A percentile compares a stretch with the other conserved stretches of the same genome.
Conservation (phyloP, 768 basidiomycete genomes). For the Phlebiopsis flavidoalba region DNA sequence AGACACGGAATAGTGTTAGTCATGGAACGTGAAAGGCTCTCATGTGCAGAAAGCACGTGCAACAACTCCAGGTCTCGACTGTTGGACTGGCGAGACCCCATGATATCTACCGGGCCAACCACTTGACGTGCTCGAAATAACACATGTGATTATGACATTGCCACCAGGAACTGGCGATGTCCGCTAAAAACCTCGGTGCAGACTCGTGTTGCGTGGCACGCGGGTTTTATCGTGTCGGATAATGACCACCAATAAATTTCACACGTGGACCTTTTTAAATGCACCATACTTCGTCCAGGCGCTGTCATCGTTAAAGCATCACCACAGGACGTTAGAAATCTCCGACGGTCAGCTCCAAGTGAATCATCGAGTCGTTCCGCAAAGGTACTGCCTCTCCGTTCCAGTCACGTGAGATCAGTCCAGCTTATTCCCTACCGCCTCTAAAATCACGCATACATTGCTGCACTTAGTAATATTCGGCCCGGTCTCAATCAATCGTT, state of each 20-base stretch:
- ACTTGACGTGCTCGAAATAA: slow-evolving; percentile 84
- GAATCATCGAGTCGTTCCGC: slow-evolving; percentile 87
- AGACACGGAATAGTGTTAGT: too few relatives aligned
- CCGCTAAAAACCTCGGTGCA: too few relatives aligned
- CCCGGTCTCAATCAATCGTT: slow-evolving; percentile 90
- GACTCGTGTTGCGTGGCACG: too few relatives aligned
- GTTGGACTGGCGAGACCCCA: slow-evolving; percentile 50
- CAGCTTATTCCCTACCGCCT: too few relatives aligned
- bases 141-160: too few relatives aligned
- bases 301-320: slow-evolving; percentile 94
- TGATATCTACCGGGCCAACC: slow-evolving; percentile 32
- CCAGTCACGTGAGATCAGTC: too few relatives aligned
- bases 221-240: too few relatives aligned
- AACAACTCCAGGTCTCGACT: slow-evolving; percentile 96
- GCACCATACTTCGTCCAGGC: slow-evolving; percentile 59
- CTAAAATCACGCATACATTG: too few relatives aligned
- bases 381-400: slow-evolving; percentile 58
- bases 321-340: slow-evolving; percentile 90
- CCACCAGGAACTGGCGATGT: slow-evolving; percentile 98
- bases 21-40: too few relatives aligned
- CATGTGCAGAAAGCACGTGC: slow-evolving; percentile 97
- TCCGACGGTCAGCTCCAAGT: slow-evolving; percentile 90
- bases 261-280: too few relatives aligned
- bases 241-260: too few relatives aligned
- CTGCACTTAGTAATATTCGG: too few relatives aligned